Percentiles rank a stretch among this genome's conserved stretches.
phyloP scores from a whole-genome alignment of 2,329 filamentous ascomycete genomes.

The Sporothrix mexicana region DNA sequence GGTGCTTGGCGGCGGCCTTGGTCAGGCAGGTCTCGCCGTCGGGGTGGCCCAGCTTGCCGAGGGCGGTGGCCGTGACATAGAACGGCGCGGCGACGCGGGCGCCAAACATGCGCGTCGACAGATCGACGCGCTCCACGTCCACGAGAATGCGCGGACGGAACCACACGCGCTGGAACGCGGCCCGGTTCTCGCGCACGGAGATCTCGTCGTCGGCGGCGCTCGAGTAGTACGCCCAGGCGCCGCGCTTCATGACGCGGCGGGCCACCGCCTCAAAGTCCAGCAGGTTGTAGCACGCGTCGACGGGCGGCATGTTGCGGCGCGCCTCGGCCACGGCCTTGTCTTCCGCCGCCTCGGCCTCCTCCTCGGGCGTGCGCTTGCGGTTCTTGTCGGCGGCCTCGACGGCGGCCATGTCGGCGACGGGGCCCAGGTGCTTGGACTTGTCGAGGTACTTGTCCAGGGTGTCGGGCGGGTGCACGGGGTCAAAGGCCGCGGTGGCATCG shows the following conservation, averaged over 20 bases:
- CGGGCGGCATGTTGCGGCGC: slow-evolving; percentile 73
- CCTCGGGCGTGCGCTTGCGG: slow-evolving; percentile 46
- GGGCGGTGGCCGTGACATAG: slow-evolving; percentile 94
- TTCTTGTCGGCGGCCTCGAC: slow-evolving; percentile 63
- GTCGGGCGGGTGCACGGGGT: slow-evolving; percentile 86
- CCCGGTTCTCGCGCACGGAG: slow-evolving; percentile 94
- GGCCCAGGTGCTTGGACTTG: slow-evolving; percentile 83
- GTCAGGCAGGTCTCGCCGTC: slow-evolving; percentile 95
- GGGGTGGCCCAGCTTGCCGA: slow-evolving; percentile 91
- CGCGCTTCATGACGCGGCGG: slow-evolving; percentile 89
- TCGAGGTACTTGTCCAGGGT: slow-evolving; percentile 86
- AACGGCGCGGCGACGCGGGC: slow-evolving; percentile 84
- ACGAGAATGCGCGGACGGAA: slow-evolving; percentile 89
- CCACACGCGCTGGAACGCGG: slow-evolving; percentile 95
- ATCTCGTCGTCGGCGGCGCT: slow-evolving; percentile 91
- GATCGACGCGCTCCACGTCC: slow-evolving; percentile 86
- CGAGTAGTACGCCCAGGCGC: slow-evolving; percentile 97
- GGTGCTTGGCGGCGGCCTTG: slow-evolving; percentile 79
- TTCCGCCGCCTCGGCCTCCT: slow-evolving; percentile 68
- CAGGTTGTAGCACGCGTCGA: slow-evolving; percentile 90
- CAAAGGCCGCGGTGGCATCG: slow-evolving; percentile 90
- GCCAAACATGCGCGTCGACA: slow-evolving; percentile 91
- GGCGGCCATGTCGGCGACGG: slow-evolving; percentile 85
- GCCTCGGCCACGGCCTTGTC: slow-evolving; percentile 70
- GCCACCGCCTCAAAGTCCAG: slow-evolving; percentile 97